These are phyloP conservation scores for Arthrobotrys musiformis DNA, from an alignment of 2,329 filamentous ascomycete genomes.

Conservation along the genomic window DNA sequence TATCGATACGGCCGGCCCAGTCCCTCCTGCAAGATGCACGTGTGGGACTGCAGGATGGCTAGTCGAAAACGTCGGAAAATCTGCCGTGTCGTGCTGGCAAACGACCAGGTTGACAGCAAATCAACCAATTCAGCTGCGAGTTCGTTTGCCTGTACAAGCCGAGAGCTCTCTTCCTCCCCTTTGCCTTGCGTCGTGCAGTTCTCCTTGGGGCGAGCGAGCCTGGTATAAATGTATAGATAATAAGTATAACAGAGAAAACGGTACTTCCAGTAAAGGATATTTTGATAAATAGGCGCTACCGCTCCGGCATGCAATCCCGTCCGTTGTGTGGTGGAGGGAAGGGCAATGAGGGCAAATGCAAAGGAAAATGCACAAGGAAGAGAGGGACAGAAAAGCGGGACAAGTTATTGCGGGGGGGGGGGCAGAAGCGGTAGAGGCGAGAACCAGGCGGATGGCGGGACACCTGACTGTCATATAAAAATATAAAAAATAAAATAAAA, in stretches of 20 bases:
- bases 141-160: conserved; percentile 10
- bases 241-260: conserved; percentile 5
- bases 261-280: conserved; percentile 11
- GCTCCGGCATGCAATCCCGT: conserved; percentile 29
- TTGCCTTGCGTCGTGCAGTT: conserved; percentile 35
- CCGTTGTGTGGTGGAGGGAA: conserved; percentile 24
- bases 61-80: conserved; percentile 48
- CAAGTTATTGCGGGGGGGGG: conserved; percentile 23
- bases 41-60: conserved; percentile 54
- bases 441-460: conserved; percentile 41
- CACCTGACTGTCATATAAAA: conserved; percentile 31
- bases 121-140: conserved; percentile 45
- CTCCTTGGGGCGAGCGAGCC: conserved; percentile 6
- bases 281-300: conserved; percentile 44
- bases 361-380: background rate
- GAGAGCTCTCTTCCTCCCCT: conserved; percentile 31
- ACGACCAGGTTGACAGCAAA: conserved; percentile 53
- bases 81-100: conserved; percentile 54
- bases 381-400: conserved; percentile 29
- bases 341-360: conserved; percentile 3
- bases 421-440: conserved; percentile 41
- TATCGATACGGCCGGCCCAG: conserved; percentile 33
- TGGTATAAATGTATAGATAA: conserved; percentile 16
- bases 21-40: conserved; percentile 49
- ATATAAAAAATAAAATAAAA: conserved; percentile 8